Conservation (phyloP, 768 basidiomycete species). For the Cystoderma amianthinum region DNA sequence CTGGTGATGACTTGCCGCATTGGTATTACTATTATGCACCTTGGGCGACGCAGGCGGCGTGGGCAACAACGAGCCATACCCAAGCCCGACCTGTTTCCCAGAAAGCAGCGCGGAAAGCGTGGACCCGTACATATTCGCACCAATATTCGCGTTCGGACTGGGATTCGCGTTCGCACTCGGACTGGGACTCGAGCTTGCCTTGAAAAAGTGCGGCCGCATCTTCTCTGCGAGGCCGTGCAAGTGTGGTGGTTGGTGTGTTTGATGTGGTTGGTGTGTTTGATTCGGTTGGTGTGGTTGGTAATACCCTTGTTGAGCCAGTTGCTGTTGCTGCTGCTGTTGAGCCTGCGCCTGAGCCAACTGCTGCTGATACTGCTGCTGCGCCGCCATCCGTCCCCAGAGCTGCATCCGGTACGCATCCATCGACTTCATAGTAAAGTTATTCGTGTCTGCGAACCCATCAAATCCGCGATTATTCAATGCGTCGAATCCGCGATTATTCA, state of each 20-base stretch:
- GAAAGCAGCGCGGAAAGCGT: conserved; percentile 28
- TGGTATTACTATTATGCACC: conserved; percentile 9
- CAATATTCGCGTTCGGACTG: too few relatives aligned
- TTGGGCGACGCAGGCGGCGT: conserved; percentile 38
- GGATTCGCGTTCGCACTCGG: conserved; percentile 5
- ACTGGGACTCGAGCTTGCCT: conserved; percentile 10
- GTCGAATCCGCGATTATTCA: too few relatives aligned
- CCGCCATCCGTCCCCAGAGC: conserved; percentile 86
- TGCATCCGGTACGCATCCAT: conserved; percentile 90
- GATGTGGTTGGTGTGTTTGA: conserved; percentile 14
- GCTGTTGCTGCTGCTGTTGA: conserved; percentile 20
- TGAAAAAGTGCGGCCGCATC: conserved; percentile 33
- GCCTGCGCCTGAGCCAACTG: conserved; percentile 26
- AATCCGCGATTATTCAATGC: too few relatives aligned
- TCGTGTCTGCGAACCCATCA: conserved; percentile 73
- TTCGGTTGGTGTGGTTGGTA: too few relatives aligned
- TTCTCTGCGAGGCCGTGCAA: conserved; percentile 30
- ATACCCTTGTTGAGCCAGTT: too few relatives aligned
- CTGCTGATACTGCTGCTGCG: conserved; percentile 46
- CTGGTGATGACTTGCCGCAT: conserved; percentile 4
- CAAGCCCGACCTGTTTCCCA: conserved; percentile 33
- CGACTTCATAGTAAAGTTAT: conserved; percentile 83
- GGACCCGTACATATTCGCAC: conserved; percentile 9
- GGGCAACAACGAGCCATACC: conserved; percentile 13
- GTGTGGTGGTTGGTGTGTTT: background rate